Evolutionary conservation across 2,329 filamentous ascomycete genomes (phyloP), one percentile per base, ranked within the genome.

Genomic region (Colletotrichum cereale): DNA sequence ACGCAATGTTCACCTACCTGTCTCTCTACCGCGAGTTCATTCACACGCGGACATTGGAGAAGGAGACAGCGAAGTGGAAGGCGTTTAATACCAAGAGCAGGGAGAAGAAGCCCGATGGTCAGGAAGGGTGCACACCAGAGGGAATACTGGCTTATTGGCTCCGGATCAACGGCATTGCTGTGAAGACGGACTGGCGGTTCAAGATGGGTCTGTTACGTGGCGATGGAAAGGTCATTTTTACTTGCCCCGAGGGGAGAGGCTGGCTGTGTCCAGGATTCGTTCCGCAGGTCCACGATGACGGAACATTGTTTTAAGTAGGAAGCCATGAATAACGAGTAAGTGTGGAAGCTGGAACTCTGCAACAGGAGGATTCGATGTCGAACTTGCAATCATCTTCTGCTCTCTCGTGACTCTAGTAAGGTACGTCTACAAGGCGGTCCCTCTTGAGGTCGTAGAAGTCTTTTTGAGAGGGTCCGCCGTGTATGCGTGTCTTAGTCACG

Each of bases 111-210:
- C 48, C 62, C 2, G 47, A 65, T 7, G 73, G 67, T 5, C 60
- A 71, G 48, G 74, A 75, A 62, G 52, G 52, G 2, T 75, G 74
- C 26, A 75, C 73, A 12, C 74, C 74, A 3, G 74, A 75, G 48
- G 71, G 66, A 2, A 71, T 70, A 31, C 55, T 75, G 26, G 71
- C 66, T 21, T 75, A 75, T 29, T 75, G 73, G 73, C 67, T 75
- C 16, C 65, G 62, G 31, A 57, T 75, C 2, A 75, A 74, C 29
- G 73, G 73, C 18, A 72, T 75, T n/a, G 47, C 66, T 21, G 74
- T 75, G n/a, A 71, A 73, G 64, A 75, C 74, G 29, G 74, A 74
- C 3, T 75, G 74, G 74, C 66, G 67, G 29, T 75, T 74, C 36
- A 57, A 74, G 50, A 75, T 75, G 74, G 73, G 73, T 12, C 6